Base-by-base conservation (phyloP, 2,329 filamentous ascomycete genomes). In the Fusarium nelsonii region DNA sequence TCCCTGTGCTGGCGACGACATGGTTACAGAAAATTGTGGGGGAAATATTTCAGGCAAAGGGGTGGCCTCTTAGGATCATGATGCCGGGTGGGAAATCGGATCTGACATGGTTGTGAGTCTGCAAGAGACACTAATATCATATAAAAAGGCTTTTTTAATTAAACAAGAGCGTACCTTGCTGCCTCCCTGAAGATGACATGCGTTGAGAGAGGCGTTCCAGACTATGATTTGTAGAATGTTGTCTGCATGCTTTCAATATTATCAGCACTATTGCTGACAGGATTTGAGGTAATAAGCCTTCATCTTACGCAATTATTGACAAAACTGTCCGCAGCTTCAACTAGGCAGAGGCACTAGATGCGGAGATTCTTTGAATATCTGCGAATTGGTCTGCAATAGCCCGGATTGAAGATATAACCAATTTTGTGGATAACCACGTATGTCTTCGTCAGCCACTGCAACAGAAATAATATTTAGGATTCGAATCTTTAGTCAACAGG, bases 41-140 rank as follows among this genome's bases (percentile, higher is more conserved):
- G 1, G 69, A 69, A 9, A 73, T 78, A 4, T 69, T 77, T 39
- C 50, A 63, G 26, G 28, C 45, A 1, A 69, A 74, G 23, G 74
- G 73, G 0, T 79, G 77, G 77, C 68, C 72, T 1, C 69, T 79
- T n/a, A 66, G 75, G 0, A 76, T 78, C 34, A 78, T 77, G 73
- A 57, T 77, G n/a, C 77, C 77, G 0, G 73, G 73, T 0, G 76
- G 75, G 1, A 75, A 66, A 12, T 73, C 73, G 8, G 74, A 77
- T 41, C 23, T 75, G 10, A 70, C 65, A 1, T 73, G 73, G 72
- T 23, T 52, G 12, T 69, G 9, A 53, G 23, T 30, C 10, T 10
- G 8, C 8, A 30, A 8, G 36, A 2, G 9, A n/a, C 23, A 14
- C 6, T 12, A 8, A 12, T 18, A 12, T 9, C 18, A 6, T 20